Base-by-base conservation (phyloP, 2,329 filamentous ascomycete species). In the Aspergillus pseudotamarii region DNA sequence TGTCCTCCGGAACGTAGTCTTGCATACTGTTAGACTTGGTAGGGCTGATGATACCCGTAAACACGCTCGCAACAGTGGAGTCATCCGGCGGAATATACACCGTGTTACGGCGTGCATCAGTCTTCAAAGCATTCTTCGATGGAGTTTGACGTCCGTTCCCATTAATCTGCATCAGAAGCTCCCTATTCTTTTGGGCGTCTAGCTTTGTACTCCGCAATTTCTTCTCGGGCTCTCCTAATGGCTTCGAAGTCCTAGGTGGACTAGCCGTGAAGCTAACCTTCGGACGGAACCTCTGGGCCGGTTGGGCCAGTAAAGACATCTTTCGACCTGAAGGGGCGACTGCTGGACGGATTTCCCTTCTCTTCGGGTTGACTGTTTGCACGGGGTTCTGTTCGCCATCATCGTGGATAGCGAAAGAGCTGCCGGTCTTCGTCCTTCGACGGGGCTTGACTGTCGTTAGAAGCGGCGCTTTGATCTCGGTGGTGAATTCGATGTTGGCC, bases 11-110 rank as follows among this genome's bases (percentile, higher is more conserved):
- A 8, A 60, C 36, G 12, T 61, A 58, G 5, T 60, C n/a, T 12
- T 60, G 55, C 2, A 38, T 5, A 3, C 59, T 41, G 6, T 64
- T 58, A 5, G 68, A 67, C 60, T 80, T 81, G 23, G 79, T 62
- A 1, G 79, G 78, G 62, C 76, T 80, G 65, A 81, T 80, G 6
- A 81, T 69, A 11, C 72, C 76, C 79, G 82, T 80, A 58, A 80
- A 81, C 38, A 78, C 74, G 28, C 72, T 80, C 6, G 79, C 76
- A 60, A 79, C 72, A 0, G 79, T 79, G 1, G 74, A 77, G 63
- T 81, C 77, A 45, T 81, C 79, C 0, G 75, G 71, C 0, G 80
- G 78, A 32, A 82, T 78, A 63, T 80, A 81, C 19, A 81, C 72
- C 3, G 78, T 80, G 34, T 75, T 72, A 28, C 76, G 74, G 45